Percentiles rank a stretch among this genome's conserved stretches.
These are phyloP conservation scores for Cryptosporidium felis DNA, from an alignment of 169 alveolate genomes.

Conservation along the genomic window DNA sequence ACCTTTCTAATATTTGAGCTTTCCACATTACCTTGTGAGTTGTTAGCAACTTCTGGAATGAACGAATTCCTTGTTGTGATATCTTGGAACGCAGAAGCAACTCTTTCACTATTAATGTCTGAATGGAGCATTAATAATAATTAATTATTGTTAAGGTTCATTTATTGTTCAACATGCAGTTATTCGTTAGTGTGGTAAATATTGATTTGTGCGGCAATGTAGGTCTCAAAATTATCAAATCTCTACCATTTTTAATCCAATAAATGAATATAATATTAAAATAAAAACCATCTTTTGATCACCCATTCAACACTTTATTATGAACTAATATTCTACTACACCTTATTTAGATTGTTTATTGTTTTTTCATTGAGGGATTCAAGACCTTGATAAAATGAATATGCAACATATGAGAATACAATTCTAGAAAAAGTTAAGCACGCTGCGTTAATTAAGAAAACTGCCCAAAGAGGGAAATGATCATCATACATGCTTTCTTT, in stretches of 20 bases:
- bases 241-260: no score
- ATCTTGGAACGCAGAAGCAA: neutral
- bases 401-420: constrained; percentile 45
- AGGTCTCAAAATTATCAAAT: neutral
- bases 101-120: neutral
- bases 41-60: constrained; percentile 36
- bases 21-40: constrained; percentile 11
- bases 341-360: neutral
- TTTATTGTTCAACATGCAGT: neutral
- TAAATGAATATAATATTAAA: no score
- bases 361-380: constrained; percentile 8
- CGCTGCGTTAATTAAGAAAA: constrained; percentile 9
- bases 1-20: neutral
- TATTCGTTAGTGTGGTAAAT: neutral
- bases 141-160: neutral
- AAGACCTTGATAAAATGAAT: constrained; percentile 4
- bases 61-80: constrained; percentile 3
- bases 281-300: no score
- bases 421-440: constrained; percentile 44
- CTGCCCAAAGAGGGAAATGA: constrained; percentile 24
- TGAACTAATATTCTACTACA: no score
- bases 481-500: constrained; percentile 18
- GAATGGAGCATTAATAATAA: neutral
- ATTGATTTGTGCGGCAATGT: constrained; percentile 13
- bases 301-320: no score